Percentiles rank a stretch among this genome's conserved stretches.
These are phyloP conservation scores for Rhinocladiella mackenziei DNA, from an alignment of 2,329 filamentous ascomycete species.

Conservation along the genomic window DNA sequence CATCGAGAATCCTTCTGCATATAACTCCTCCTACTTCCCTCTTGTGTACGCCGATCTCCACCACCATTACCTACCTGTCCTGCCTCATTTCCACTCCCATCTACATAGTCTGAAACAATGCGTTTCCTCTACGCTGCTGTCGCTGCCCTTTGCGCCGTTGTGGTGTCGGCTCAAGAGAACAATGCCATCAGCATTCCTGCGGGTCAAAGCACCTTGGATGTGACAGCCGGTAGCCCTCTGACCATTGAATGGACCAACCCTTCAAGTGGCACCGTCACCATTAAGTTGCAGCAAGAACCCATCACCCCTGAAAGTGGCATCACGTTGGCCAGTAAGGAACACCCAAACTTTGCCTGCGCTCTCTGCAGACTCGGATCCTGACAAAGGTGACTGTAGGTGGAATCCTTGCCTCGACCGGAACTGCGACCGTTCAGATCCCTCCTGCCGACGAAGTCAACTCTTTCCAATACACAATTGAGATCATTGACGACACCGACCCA, in stretches of 20 bases:
- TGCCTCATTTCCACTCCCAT: neutral
- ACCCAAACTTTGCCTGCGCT: neutral
- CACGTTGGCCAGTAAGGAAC: conserved; percentile 42
- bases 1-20: too few species aligned
- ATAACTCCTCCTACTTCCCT: too few species aligned
- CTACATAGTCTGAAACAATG: conserved; percentile 35
- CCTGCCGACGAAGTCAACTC: conserved; percentile 39
- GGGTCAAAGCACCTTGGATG: conserved; percentile 37
- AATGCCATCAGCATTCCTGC: conserved; percentile 50
- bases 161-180: conserved; percentile 39
- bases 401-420: conserved; percentile 47
- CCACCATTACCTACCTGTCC: too few species aligned
- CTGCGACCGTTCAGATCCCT: conserved; percentile 48
- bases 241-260: conserved; percentile 49
- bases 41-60: too few species aligned
- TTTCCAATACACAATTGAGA: conserved; percentile 51
- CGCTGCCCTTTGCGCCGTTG: conserved; percentile 44
- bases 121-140: conserved; percentile 42
- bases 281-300: conserved; percentile 44
- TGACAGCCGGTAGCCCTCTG: conserved; percentile 46
- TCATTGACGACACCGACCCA: conserved; percentile 46
- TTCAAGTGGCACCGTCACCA: conserved; percentile 48
- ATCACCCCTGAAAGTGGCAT: conserved; percentile 41
- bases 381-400: conserved; percentile 34
- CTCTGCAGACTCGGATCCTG: conserved; percentile 6